These are phyloP conservation scores for Sarocladiaceae sp. DNA, from an alignment of 2,329 filamentous ascomycete genomes.

Conservation along the genomic window DNA sequence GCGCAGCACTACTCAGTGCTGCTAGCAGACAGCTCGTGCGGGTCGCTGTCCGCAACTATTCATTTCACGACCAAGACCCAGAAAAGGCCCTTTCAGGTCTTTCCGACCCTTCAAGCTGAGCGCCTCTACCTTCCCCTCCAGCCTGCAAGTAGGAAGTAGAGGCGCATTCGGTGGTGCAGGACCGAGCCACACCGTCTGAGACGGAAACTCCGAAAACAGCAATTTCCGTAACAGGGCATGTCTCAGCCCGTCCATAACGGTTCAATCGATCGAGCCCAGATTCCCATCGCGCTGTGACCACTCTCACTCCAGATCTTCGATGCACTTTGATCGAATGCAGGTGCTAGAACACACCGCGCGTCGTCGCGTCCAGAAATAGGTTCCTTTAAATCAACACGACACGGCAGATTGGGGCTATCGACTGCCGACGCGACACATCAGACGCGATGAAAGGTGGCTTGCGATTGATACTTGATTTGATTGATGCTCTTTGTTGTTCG, in stretches of 20 bases:
- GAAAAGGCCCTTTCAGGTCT: not conserved
- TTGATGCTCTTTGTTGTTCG: no score
- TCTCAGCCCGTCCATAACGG: not conserved
- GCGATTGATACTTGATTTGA: no score
- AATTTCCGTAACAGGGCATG: not conserved
- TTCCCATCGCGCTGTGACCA: not conserved
- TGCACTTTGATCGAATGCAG: not conserved
- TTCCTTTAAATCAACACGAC: not conserved
- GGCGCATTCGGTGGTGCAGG: no score
- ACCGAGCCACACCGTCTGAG: slow-evolving; percentile 1
- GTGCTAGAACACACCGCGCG: not conserved
- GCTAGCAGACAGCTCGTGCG: not conserved
- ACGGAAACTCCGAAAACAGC: not conserved
- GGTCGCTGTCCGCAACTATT: not conserved
- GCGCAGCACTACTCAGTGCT: no score
- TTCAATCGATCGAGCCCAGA: not conserved
- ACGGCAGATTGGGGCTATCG: not conserved
- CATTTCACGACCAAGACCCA: no score
- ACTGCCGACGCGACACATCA: not conserved
- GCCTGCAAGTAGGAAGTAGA: not conserved
- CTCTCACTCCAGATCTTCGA: not conserved
- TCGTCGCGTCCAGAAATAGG: not conserved
- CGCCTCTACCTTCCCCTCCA: not conserved
- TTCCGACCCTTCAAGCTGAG: not conserved
- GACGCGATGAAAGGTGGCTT: not conserved